Evolutionary conservation across 495 filamentous ascomycete species (phyloP), one percentile per base, ranked within the genome.

Genomic region (Staphylotrichum longicolle): DNA sequence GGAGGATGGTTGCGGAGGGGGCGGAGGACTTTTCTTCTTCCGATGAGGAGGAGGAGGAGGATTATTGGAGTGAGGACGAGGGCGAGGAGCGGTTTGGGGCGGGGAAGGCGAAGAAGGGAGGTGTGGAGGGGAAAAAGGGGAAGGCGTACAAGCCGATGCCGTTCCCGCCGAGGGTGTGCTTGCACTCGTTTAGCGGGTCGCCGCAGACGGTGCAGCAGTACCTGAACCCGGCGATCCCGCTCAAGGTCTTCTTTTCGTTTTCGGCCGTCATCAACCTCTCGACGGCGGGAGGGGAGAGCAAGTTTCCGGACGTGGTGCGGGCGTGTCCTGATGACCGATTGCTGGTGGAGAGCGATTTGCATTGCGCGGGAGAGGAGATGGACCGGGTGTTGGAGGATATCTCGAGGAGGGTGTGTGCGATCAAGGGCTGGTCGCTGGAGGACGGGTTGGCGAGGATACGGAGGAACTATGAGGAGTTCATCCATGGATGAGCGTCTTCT

Each of bases 121-220:
- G n/a, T 15, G 50, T n/a, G 2, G 20, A 14, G 42, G 42, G 10
- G 47, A 14, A 7, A 12, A 48, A 49, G 40, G 30, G 4, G 35
- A 64, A 62, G 57, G 53, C 42, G 4, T 67, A 69, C 61, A 51
- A 63, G 47, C 65, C 70, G 0, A 76, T 80, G 45, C 88, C 88
- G 0, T 98, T 89, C 68, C 94, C 94, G 8, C 92, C 93, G 2
- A 83, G 93, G 39, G 87, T 98, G 66, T 98, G 94, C 69, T 81
- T 98, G 66, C 94, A 98, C 74, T 96, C 92, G 0, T 98, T 90
- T 70, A 92, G 90, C 39, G 95, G 92, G 1, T 82, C 89, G n/a
- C 74, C 83, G 27, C 86, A 94, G 44, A 81, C 84, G 33, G 68
- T 96, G 35, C 88, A 82, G 50, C 91, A 93, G 70, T 97, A 95